Evolutionary conservation across 108 stramenopile genomes (phyloP).

Genomic region (Nitzschia inconspicua): DNA sequence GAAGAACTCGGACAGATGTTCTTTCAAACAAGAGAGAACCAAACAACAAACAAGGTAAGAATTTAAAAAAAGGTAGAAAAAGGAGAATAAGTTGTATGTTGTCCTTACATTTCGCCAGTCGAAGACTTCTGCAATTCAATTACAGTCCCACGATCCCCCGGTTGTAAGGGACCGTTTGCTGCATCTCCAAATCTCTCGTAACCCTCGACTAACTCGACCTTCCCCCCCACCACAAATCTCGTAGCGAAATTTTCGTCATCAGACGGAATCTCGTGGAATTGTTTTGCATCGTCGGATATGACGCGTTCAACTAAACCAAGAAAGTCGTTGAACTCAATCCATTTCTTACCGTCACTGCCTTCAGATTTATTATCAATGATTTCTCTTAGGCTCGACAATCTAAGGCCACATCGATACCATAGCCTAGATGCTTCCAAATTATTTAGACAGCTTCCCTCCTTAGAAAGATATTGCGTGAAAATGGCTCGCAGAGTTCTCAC

Average conservation of each 20-base stretch:
- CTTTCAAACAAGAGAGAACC: slow-evolving; percentile 6
- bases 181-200: slow-evolving; percentile 47
- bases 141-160: slow-evolving; percentile 33
- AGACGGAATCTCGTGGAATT: neutral
- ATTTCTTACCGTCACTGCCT: neutral
- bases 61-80: neutral
- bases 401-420: slow-evolving; percentile 49
- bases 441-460: neutral
- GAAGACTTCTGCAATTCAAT: slow-evolving; percentile 38
- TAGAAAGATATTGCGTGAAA: slow-evolving; percentile 23
- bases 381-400: slow-evolving; percentile 20
- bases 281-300: slow-evolving; percentile 7
- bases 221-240: slow-evolving; percentile 27
- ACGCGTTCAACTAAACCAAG: slow-evolving; percentile 14
- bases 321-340: slow-evolving; percentile 20
- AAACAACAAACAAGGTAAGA: neutral
- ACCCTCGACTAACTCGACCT: slow-evolving; percentile 39
- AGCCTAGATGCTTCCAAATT: slow-evolving; percentile 34
- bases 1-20: slow-evolving; percentile 35
- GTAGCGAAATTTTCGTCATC: neutral
- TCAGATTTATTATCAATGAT: neutral
- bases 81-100: neutral
- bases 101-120: slow-evolving; percentile 21
- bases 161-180: slow-evolving; percentile 33
- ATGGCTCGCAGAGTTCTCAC: slow-evolving; percentile 18